Evolutionary conservation across 148 eudicot genomes (phyloP).

Genomic region (Silene latifolia): DNA sequence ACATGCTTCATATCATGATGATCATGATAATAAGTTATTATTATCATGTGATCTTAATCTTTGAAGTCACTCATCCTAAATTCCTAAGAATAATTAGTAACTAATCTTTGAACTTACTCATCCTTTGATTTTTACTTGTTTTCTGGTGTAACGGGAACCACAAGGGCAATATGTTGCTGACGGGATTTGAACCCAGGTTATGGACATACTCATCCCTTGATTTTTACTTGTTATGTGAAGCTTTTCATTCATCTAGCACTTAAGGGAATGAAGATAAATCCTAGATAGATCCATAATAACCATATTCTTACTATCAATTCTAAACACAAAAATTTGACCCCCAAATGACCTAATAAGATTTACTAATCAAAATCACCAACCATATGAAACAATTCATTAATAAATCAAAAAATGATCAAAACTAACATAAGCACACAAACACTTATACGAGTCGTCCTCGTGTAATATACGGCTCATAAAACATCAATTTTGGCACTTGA

Average conservation of each 20-base stretch:
- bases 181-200: no score
- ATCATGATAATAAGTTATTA: background rate
- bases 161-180: no score
- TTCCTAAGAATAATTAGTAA: background rate
- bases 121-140: no score
- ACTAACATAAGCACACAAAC: no score
- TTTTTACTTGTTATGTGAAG: background rate
- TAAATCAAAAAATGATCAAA: no score
- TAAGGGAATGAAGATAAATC: background rate
- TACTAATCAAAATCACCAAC: background rate
- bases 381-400: no score
- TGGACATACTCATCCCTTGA: no score
- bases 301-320: background rate
- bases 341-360: background rate
- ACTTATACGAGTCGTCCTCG: no score
- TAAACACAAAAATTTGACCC: no score
- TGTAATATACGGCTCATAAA: no score
- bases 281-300: conserved; percentile 8
- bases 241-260: background rate
- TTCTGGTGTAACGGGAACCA: no score
- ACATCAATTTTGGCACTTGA: no score
- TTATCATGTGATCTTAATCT: conserved; percentile 16
- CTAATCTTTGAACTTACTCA: background rate
- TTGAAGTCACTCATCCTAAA: conserved; percentile 8
- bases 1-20: conserved; percentile 16